Conservation (phyloP, 371 early-diverging fungal genomes). For the Dichotomocladium elegans region DNA sequence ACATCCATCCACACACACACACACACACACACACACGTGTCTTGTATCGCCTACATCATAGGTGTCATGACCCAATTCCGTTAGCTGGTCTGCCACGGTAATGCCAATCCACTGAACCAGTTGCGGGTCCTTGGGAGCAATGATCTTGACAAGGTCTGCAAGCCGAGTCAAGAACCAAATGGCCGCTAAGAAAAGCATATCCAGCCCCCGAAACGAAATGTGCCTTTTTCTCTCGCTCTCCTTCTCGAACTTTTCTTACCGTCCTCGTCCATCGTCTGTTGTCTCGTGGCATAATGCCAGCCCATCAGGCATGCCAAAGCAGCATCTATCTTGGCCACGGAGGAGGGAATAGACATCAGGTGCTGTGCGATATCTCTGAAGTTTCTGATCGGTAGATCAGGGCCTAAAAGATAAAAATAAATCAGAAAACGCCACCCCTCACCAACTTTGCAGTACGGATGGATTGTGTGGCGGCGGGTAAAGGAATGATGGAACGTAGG, state of each 20-base stretch:
- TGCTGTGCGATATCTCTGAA: background rate
- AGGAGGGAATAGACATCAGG: background rate
- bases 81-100: conserved; percentile 3
- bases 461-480: no score
- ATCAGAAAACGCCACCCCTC: no score
- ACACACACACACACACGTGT: no score
- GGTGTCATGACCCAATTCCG: background rate
- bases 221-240: background rate
- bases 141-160: background rate
- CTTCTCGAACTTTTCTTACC: background rate
- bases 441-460: no score
- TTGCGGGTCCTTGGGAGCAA: background rate
- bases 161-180: background rate
- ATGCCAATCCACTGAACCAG: background rate
- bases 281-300: no score
- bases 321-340: conserved; percentile 1
- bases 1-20: background rate
- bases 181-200: background rate
- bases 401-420: background rate
- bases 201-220: background rate
- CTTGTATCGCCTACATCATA: no score
- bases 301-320: conserved; percentile 1
- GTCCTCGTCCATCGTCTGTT: no score
- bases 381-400: background rate
- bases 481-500: no score